A percentile compares a stretch with the other conserved stretches of the same genome.
These are phyloP conservation scores for Taphrina flavorubra DNA, from an alignment of 1,139 yeast genomes.

Conservation along the genomic window DNA sequence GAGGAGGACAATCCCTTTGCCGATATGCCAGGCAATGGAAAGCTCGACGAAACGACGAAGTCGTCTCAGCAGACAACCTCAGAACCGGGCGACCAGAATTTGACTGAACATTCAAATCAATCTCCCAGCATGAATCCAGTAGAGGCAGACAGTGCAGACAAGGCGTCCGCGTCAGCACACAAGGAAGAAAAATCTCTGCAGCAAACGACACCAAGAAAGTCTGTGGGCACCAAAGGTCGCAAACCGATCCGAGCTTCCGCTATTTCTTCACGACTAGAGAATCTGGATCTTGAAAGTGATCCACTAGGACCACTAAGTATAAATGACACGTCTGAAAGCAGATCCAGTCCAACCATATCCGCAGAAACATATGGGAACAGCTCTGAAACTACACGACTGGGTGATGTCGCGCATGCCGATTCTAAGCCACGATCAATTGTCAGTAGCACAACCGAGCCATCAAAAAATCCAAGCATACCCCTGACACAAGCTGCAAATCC, in stretches of 20 bases:
- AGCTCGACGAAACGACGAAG: conserved; percentile 1
- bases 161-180: not conserved
- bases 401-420: not conserved
- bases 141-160: not conserved
- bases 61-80: not conserved
- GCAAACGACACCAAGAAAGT: conserved; percentile 3
- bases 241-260: conserved; percentile 39
- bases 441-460: not conserved
- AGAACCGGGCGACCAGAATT: not conserved
- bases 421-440: not conserved
- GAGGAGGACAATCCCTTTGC: conserved; percentile 41
- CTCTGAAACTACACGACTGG: not conserved
- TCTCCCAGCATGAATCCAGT: not conserved
- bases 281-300: conserved; percentile 33
- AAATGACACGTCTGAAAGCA: conserved; percentile 4
- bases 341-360: not conserved
- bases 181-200: not conserved
- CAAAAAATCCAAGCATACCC: conserved; percentile 35
- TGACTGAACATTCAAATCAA: not conserved
- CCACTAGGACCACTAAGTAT: conserved; percentile 37
- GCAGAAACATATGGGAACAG: not conserved
- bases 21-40: conserved; percentile 32
- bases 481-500: conserved; percentile 46
- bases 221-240: conserved; percentile 9
- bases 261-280: conserved; percentile 32